A percentile compares a stretch with the other conserved stretches of the same genome.
Evolutionary conservation across 2,329 filamentous ascomycete genomes (phyloP).

Genomic region (Venturiaceae sp.): DNA sequence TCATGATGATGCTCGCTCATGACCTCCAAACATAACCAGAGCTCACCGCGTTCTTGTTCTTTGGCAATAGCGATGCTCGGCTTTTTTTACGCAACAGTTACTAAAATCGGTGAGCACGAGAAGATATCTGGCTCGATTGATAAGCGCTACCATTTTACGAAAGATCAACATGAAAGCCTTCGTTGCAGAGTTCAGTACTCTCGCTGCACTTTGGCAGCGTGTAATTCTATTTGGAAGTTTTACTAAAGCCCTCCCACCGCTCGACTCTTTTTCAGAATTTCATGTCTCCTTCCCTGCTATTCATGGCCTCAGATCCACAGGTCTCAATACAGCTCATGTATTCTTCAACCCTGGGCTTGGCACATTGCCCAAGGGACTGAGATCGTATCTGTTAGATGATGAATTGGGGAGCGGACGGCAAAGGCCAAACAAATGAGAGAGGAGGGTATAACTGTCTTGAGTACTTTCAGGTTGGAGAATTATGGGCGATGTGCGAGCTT

Average conservation of each 20-base stretch:
- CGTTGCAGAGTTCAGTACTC: not conserved
- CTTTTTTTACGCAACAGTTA: not conserved
- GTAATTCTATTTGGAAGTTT: not conserved
- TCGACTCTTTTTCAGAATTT: too few species aligned
- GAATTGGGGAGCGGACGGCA: not conserved
- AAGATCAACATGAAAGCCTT: not conserved
- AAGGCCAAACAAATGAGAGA: not conserved
- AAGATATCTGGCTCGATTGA: not conserved
- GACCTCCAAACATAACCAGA: not conserved
- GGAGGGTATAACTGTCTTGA: not conserved
- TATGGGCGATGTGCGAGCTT: too few species aligned
- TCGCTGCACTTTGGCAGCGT: not conserved
- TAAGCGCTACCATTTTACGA: not conserved
- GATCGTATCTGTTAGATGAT: not conserved
- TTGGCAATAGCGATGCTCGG: not conserved
- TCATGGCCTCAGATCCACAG: too few species aligned
- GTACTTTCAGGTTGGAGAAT: not conserved
- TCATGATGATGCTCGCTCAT: not conserved
- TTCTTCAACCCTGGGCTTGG: not conserved
- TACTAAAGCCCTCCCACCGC: not conserved
- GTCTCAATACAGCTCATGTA: too few species aligned
- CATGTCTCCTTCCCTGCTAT: too few species aligned
- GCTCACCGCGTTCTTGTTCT: not conserved
- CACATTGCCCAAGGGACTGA: not conserved
- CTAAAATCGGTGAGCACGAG: not conserved